These are phyloP conservation scores for Sphaerulina vaccinii DNA, from an alignment of 2,329 filamentous ascomycete species.

Conservation along the genomic window DNA sequence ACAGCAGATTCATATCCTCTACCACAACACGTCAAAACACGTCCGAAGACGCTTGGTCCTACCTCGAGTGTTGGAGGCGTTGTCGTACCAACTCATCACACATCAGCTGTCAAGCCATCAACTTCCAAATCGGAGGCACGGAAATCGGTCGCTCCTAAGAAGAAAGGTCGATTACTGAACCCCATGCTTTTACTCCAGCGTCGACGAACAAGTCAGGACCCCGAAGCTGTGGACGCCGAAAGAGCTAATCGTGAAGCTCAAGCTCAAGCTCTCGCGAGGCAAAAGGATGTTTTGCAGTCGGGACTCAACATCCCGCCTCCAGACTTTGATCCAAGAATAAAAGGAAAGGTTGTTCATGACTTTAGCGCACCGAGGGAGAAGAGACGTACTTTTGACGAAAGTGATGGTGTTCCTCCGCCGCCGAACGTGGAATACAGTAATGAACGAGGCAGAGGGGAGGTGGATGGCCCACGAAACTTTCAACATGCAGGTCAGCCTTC, in stretches of 20 bases:
- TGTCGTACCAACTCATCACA: conserved; percentile 37
- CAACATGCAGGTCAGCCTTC: too few relatives aligned
- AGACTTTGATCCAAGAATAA: conserved; percentile 63
- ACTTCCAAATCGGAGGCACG: conserved; percentile 12
- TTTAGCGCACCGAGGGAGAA: conserved; percentile 60
- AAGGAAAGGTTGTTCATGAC: conserved; percentile 63
- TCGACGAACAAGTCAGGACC: conserved; percentile 50
- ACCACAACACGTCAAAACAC: conserved; percentile 35
- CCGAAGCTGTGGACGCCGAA: conserved; percentile 23
- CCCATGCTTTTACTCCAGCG: conserved; percentile 61
- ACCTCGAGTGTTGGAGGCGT: conserved; percentile 37
- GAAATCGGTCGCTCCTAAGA: conserved; percentile 38
- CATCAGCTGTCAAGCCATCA: conserved; percentile 23
- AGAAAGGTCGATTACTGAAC: conserved; percentile 50
- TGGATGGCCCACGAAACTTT: too few relatives aligned
- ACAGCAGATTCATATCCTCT: conserved; percentile 34
- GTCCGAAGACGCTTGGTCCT: conserved; percentile 33
- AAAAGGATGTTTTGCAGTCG: conserved; percentile 53
- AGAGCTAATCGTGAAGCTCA: conserved; percentile 26
- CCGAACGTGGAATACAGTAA: conserved; percentile 4
- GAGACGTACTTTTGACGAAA: conserved; percentile 27
- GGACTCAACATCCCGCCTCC: conserved; percentile 53
- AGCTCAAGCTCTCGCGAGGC: conserved; percentile 46
- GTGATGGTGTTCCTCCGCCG: conserved; percentile 12
- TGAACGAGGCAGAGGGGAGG: too few relatives aligned